Base-by-base conservation (phyloP, 352 stramenopile species). In the Albugo laibachii region DNA sequence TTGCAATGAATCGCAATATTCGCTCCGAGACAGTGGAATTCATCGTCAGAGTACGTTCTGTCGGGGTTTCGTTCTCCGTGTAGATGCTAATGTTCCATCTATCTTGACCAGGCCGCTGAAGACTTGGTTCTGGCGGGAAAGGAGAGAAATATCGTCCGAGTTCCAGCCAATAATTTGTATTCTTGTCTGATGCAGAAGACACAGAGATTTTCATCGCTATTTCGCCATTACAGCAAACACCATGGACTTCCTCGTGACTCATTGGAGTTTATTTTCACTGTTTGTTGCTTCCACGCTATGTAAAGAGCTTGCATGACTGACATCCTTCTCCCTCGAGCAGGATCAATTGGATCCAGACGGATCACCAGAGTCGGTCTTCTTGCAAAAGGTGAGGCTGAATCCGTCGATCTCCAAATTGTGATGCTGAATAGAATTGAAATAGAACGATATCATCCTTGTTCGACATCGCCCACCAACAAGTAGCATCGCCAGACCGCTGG, bases 211-310 rank as follows among this genome's bases (percentile, higher is more conserved):
- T 97, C 87, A 21, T 96, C 80, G 47, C 78, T 98, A 15, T 98
- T 98, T 56, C 91, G 92, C 42, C 94, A 98, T 67, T 98, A 98
- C 64, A 96, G 91, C 59, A 98, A 98, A 63, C 95, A 98, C 66
- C 93, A 98, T 64, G 94, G 94, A 4, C 56, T 98, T 37, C 72
- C 91, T 10, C 95, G 96, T 55, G 92, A 98, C 49, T 87, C 94
- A 51, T 69, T 98, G 34, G 94, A 97, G 56, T 98, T 97, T 55
- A 97, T 96, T 66, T 98, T 98, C 59, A 94, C 82, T 52, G 83
- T 89, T 44, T 8, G 21, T 48, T 35, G 27, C 8, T 35, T 15
- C 43, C 20, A 21, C 16, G 38, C 38, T 24, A 8, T 8, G 8
- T 43, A 10, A 8, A 24, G 3, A 24, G 38, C 16, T 43, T 19